A percentile compares a stretch with the other conserved stretches of the same genome.
These are phyloP conservation scores for Penicillium alfredii DNA, from an alignment of 495 filamentous ascomycete genomes.

Conservation along the genomic window DNA sequence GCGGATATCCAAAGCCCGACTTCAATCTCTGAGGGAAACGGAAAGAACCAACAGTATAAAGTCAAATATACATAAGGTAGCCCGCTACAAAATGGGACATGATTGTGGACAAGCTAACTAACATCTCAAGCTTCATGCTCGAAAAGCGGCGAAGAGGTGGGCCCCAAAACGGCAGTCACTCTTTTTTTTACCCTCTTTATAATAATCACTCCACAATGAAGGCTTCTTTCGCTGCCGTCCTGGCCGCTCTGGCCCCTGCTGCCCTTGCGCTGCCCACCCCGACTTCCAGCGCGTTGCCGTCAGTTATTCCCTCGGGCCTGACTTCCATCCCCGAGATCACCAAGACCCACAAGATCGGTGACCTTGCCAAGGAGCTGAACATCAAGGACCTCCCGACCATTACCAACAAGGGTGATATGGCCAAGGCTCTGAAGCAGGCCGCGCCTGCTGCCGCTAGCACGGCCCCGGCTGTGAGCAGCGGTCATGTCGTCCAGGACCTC, in stretches of 20 bases:
- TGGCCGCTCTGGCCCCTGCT: conserved; percentile 29
- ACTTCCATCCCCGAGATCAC: conserved; percentile 4
- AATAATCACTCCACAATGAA: conserved; percentile 32
- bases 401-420: conserved; percentile 20
- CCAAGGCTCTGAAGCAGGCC: conserved; percentile 15
- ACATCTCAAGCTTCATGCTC: too few relatives aligned
- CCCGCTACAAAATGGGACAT: too few relatives aligned
- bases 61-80: too few relatives aligned
- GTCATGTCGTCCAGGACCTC: conserved; percentile 26
- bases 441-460: conserved; percentile 7
- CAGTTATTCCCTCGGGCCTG: conserved; percentile 12
- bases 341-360: conserved; percentile 16
- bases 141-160: too few relatives aligned
- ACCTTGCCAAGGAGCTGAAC: conserved; percentile 18
- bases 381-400: conserved; percentile 17
- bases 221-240: conserved; percentile 28
- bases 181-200: conserved; percentile 20
- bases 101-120: too few relatives aligned
- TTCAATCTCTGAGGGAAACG: too few relatives aligned
- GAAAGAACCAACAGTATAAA: too few relatives aligned
- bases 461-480: conserved; percentile 13
- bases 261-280: conserved; percentile 34
- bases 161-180: conserved; percentile 16
- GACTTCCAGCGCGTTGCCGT: conserved; percentile 2
- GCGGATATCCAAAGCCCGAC: too few relatives aligned